Base-by-base conservation (phyloP, 495 filamentous ascomycete genomes). In the Xylaria nigripes region DNA sequence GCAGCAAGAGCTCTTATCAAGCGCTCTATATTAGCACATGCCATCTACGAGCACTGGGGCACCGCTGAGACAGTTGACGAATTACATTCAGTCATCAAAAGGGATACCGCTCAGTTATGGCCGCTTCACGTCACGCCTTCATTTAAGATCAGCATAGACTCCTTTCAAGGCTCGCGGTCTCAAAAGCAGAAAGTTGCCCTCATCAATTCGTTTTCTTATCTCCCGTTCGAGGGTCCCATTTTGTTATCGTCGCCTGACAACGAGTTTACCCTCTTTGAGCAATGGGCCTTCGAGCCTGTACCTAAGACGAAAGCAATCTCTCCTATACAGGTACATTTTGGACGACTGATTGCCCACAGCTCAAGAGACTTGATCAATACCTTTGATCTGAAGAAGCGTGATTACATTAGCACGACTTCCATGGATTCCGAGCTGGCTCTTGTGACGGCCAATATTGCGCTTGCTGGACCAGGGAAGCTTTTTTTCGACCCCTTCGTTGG, bases 371-470 rank as follows among this genome's bases (percentile, higher is more conserved):
- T 82, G n/a, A 75, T 91, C 18, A 71, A 78, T 22, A 86, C 79
- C 54, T 90, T 93, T 60, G 89, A 91, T 63, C 74, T 99, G 12
- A 99, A 99, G 72, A 95, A 93, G 68, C 79, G 93, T 6, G 72
- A 75, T 40, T 97, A 97, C 64, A 96, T 99, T 61, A 87, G 86
- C 61, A 97, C 91, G 0, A 99, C 93, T 0, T 89, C 86, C 12
- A 96, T 99, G 91, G 93, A 97, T 67, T 85, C 94, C 0, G 94
- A 96, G 64, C 73, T 99, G 38, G 85, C 88, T 22, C 81, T 99
- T 1, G 75, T 99, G 22, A 97, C 90, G 0, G 91, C 90, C 0
- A 99, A 99, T 65, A 80, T 99, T 47, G 85, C 89, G 0, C 81
- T 86, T 13, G 88, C 90, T 0, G 86, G 73, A 0, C 87, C 90